phyloP scores from a whole-genome alignment of 176 grass and related monocot species.

The Triticum timopheevii region DNA sequence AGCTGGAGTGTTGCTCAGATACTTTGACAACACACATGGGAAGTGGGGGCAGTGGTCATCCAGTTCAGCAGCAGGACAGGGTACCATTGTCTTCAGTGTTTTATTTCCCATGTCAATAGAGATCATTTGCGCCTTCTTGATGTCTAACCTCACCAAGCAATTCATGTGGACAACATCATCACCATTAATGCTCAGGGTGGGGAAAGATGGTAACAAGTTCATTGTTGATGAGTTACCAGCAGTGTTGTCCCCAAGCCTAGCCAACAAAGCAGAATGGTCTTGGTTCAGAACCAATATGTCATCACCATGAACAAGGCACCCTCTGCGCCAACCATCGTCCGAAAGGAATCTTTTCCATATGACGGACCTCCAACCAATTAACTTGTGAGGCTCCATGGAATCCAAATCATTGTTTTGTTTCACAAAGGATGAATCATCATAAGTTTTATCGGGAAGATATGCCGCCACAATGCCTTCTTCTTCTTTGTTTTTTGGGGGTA shows the following conservation, averaged over 20 bases:
- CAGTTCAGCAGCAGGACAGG: too few relatives aligned
- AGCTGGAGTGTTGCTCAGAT: not conserved
- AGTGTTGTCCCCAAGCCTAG: not conserved
- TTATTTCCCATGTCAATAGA: not conserved
- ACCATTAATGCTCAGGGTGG: not conserved
- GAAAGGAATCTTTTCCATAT: not conserved
- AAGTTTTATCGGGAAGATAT: not conserved
- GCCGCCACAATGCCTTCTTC: not conserved
- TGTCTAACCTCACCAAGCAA: too few relatives aligned
- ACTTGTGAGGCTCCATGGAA: not conserved
- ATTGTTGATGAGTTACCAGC: not conserved
- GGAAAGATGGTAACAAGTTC: not conserved
- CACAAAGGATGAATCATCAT: not conserved
- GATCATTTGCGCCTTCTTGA: not conserved
- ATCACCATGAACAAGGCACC: not conserved
- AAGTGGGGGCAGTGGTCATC: not conserved
- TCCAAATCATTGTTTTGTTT: too few relatives aligned
- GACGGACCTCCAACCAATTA: not conserved
- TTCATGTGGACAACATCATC: conserved; percentile 1
- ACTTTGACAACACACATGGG: not conserved
- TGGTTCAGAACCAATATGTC: not conserved
- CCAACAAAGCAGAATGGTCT: not conserved
- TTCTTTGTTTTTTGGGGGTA: too few relatives aligned
- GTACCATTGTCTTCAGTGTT: not conserved
- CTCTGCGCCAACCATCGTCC: not conserved